Base-by-base conservation (phyloP, 352 stramenopile genomes). In the Peronosclerospora sorghi region DNA sequence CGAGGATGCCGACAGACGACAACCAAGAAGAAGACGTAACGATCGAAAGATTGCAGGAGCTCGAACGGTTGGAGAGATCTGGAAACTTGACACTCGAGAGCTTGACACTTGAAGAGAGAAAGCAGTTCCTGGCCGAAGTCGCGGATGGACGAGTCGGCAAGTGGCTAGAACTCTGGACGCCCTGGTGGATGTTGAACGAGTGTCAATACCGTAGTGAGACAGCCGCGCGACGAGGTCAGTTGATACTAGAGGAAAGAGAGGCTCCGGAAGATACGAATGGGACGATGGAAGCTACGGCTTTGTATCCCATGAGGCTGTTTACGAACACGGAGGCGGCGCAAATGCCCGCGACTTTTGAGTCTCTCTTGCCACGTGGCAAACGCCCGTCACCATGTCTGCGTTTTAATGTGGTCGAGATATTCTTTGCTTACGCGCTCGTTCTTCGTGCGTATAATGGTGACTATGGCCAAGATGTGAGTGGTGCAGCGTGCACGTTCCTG, bases 381-480 rank as follows among this genome's bases (percentile, higher is more conserved):
- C 21, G 55, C 2, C 65, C 67, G 5, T 74, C 75, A 28, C 64
- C 62, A 1, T 61, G 30, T 8, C 53, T 91, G 8, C 45, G 50
- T 15, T 83, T 68, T 35, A 68, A 91, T 50, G 38, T 88, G 32
- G 35, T 85, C 2, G 78, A 91, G 47, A 24, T 86, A 10, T 38
- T 88, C 5, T 84, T 83, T 29, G 64, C 71, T 1, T 91, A 91
- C 44, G 63, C 65, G 9, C 41, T 80, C n/a, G 60, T 83, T 5
- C 53, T 91, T 58, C 70, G 78, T 8, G 59, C 38, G 28, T 91
- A 83, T 58, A 91, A 91, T 17, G 78, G 78, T 14, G 78, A 91
- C 47, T 87, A 76, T 59, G 37, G 35, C 8, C 62, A 84, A 58
- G 76, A 85, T 47, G 43, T 58, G 8, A 36, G 45, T 30, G 72